phyloP scores from a whole-genome alignment of 73 alveolate genomes.

The Uronychia binucleata region DNA sequence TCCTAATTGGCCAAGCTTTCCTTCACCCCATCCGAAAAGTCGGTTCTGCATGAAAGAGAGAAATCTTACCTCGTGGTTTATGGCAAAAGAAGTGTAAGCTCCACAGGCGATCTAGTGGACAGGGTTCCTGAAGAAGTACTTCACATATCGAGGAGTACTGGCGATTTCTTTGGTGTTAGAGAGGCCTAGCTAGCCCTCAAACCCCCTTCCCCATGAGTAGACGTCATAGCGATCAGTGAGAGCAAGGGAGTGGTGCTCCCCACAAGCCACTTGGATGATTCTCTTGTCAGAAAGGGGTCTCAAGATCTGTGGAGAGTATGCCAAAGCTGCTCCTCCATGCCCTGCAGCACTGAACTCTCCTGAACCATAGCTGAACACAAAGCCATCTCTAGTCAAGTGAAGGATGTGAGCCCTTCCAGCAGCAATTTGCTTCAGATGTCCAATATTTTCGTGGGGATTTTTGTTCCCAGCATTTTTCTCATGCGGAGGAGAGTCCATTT shows the following conservation, averaged over 20 bases:
- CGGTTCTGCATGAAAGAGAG: too few relatives aligned
- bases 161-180: conserved; percentile 92
- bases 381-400: conserved; percentile 93
- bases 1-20: conserved; percentile 97
- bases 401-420: conserved; percentile 87
- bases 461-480: too few relatives aligned
- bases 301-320: conserved; percentile 77
- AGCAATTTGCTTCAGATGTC: conserved; percentile 75
- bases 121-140: conserved; percentile 91
- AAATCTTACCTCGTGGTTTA: conserved; percentile 86
- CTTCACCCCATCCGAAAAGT: conserved; percentile 99
- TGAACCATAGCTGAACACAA: conserved; percentile 90
- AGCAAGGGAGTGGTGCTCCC: conserved; percentile 98
- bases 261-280: conserved; percentile 95
- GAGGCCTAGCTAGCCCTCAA: conserved; percentile 98
- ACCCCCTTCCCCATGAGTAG: conserved; percentile 99
- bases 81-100: conserved; percentile 93
- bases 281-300: conserved; percentile 88
- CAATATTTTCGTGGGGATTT: conserved; percentile 49
- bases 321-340: conserved; percentile 95
- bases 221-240: conserved; percentile 93
- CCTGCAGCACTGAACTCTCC: conserved; percentile 96
- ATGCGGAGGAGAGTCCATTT: too few relatives aligned
- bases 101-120: conserved; percentile 94
- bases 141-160: conserved; percentile 94